These are phyloP conservation scores for Verticillium dahliae DNA, from an alignment of 2,329 filamentous ascomycete genomes.

Conservation along the genomic window DNA sequence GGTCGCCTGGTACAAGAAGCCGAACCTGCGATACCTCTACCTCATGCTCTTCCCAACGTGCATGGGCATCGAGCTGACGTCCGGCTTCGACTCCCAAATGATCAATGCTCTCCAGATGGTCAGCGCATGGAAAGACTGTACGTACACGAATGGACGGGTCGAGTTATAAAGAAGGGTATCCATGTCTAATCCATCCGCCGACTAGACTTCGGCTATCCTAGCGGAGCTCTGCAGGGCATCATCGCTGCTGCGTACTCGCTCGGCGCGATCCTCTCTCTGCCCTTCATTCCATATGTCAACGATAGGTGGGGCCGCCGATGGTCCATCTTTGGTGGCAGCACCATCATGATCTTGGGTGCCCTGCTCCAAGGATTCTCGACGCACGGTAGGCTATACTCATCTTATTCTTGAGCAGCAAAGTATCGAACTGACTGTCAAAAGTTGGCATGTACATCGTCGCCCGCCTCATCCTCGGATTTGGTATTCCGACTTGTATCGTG, in stretches of 20 bases:
- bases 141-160: background rate
- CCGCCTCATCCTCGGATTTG: conserved; percentile 53
- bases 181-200: no score
- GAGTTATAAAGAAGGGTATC: no score
- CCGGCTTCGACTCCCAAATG: conserved; percentile 38
- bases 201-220: conserved; percentile 36
- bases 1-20: conserved; percentile 50
- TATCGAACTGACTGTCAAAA: conserved; percentile 1
- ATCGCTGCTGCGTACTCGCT: conserved; percentile 54
- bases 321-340: conserved; percentile 49
- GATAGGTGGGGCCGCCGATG: conserved; percentile 48
- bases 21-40: conserved; percentile 50
- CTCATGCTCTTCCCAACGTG: conserved; percentile 52
- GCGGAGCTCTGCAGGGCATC: conserved; percentile 42
- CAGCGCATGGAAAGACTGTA: conserved; percentile 26
- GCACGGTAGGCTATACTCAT: conserved; percentile 27
- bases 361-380: conserved; percentile 46
- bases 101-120: conserved; percentile 37
- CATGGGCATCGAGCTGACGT: conserved; percentile 52
- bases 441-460: conserved; percentile 52
- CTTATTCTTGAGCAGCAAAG: background rate
- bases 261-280: conserved; percentile 51
- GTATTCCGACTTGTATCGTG: conserved; percentile 53
- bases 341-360: conserved; percentile 47
- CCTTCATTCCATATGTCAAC: conserved; percentile 49